These are phyloP conservation scores for Curvularia verruculosa DNA, from an alignment of 2,329 filamentous ascomycete genomes.

Conservation along the genomic window DNA sequence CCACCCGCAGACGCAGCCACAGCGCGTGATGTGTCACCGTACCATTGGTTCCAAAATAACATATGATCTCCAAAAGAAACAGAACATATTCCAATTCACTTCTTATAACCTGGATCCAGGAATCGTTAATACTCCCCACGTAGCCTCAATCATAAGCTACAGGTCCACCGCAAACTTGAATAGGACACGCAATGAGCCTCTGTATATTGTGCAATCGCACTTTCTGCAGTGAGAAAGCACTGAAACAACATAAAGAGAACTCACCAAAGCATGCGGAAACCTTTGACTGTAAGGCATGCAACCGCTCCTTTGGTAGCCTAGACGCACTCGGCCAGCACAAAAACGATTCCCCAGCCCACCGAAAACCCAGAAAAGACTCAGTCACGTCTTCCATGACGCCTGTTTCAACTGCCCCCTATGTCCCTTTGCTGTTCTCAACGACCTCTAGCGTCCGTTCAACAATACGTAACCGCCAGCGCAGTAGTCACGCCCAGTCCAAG, in stretches of 20 bases:
- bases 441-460: neutral
- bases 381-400: neutral
- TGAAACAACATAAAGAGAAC: slow-evolving; percentile 6
- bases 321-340: slow-evolving; percentile 11
- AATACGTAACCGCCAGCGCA: neutral
- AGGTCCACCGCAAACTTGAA: neutral
- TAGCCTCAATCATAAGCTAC: slow-evolving; percentile 5
- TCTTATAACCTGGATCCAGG: slow-evolving; percentile 1
- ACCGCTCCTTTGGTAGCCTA: slow-evolving; percentile 7
- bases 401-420: neutral
- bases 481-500: neutral
- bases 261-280: slow-evolving; percentile 6
- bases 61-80: neutral
- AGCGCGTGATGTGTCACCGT: slow-evolving; percentile 11
- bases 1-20: slow-evolving; percentile 4
- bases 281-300: slow-evolving; percentile 7
- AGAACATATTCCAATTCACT: neutral
- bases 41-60: slow-evolving; percentile 2
- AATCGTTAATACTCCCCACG: neutral
- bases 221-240: slow-evolving; percentile 1
- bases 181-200: neutral
- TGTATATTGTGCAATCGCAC: slow-evolving; percentile 6
- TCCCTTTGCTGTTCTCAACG: neutral
- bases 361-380: slow-evolving; percentile 3
- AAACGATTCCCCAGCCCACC: slow-evolving; percentile 6